Evolutionary conservation across 2,329 filamentous ascomycete genomes (phyloP).

Genomic region (Setomelanomma holmii): DNA sequence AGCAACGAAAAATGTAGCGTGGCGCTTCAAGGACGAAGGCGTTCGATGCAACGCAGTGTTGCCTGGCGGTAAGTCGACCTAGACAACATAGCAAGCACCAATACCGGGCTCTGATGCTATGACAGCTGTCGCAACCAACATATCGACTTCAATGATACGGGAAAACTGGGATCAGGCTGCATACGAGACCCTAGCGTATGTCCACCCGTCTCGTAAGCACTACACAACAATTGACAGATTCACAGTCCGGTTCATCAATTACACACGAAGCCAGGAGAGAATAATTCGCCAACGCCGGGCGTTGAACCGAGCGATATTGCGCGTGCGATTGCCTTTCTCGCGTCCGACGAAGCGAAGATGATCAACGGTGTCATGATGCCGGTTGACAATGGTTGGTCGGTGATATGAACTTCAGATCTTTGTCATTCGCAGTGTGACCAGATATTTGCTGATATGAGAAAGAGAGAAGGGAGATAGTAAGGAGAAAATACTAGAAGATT

Average conservation of each 20-base stretch:
- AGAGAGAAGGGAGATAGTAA: too few species aligned
- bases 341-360: slow-evolving; percentile 27
- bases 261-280: not conserved
- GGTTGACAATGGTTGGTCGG: slow-evolving; percentile 33
- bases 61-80: slow-evolving; percentile 44
- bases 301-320: slow-evolving; percentile 24
- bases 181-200: slow-evolving; percentile 15
- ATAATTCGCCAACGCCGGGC: not conserved
- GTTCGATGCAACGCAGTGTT: slow-evolving; percentile 58
- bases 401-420: too few species aligned
- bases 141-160: slow-evolving; percentile 16
- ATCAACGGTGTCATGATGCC: slow-evolving; percentile 26
- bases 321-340: slow-evolving; percentile 24
- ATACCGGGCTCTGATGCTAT: not conserved
- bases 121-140: slow-evolving; percentile 23
- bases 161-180: slow-evolving; percentile 15
- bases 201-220: not conserved
- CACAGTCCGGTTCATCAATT: slow-evolving; percentile 8
- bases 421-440: too few species aligned
- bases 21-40: slow-evolving; percentile 53
- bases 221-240: not conserved
- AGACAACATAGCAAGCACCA: not conserved
- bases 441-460: too few species aligned
- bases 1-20: slow-evolving; percentile 58
- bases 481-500: too few species aligned